Evolutionary conservation across 768 basidiomycete species (phyloP), one percentile per base, ranked within the genome.

Genomic region (Suillus occidentalis): DNA sequence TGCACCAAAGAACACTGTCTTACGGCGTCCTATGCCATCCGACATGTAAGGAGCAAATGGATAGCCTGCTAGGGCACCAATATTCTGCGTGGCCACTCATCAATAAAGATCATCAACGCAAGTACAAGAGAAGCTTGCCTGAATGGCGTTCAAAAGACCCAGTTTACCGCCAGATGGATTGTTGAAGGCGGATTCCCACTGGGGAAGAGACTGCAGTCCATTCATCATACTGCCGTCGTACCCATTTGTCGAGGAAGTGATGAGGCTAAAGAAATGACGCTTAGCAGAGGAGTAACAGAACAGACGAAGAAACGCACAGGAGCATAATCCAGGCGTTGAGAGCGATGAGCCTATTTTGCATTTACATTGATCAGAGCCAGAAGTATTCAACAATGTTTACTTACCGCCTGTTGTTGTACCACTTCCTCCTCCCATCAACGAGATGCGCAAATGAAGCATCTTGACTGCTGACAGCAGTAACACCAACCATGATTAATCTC

Each of bases 211-310:
- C 75, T 93, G 91, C 49, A 93, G 80, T 73, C 88, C 89, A 76
- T 92, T 91, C 89, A 91, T 89, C 85, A 91, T 86, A 73, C 85
- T 87, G 65, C 89, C 88, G 70, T 91, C 90, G 72, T 87, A 91
- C 60, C 90, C 90, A 73, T 87, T 89, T 57, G 87, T 89, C 16
- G 88, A 89, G 31, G 89, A 90, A 13, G 89, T 91, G 72, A 91
- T 88, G 67, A 91, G 85, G 58, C 88, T 89, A 62, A 25, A 61
- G 25, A 34, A 57, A 8, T 36, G 6, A 65, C 36, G 22, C 18
- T 14, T 18, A 66, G n/a, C 40, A 68, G 63, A 52, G 61, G 42
- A n/a, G 13, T 60, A 22, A 25, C 28, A 47, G 37, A 63, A 34
- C 4, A 31, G 16, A 13, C 37, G 6, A 56, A 6, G 4, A 25